Base-by-base conservation (phyloP, 192 early-diverging fungal species). In the Coemansia sp. region DNA sequence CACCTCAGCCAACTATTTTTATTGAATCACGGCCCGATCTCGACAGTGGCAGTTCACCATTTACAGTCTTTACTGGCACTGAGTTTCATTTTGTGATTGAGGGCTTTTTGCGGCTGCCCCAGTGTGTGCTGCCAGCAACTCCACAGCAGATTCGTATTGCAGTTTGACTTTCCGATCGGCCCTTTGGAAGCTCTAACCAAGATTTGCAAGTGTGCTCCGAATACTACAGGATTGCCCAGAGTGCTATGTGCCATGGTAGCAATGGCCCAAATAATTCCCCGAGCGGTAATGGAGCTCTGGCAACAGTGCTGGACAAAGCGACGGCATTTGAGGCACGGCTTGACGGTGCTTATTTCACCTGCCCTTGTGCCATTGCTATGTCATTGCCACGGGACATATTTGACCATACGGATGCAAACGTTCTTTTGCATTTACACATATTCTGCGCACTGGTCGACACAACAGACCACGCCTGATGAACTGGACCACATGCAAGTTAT, bases 51-150 rank as follows among this genome's bases (percentile, higher is more conserved):
- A 63, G 32, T 18, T 38, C 69, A 0, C 11, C 66, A 4, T 54
- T 69, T 12, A 53, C 68, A 8, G 73, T 75, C 35, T 57, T 60
- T 27, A 65, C 78, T 2, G 73, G 73, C 1, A 73, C 66, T 49
- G 69, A 81, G 66, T 69, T 81, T 18, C 69, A 81, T 11, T 60
- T 75, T 53, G 64, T 54, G 18, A 64, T 73, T 3, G 78, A 81
- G 32, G 78, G 78, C 18, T 81, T 81, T 64, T 4, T 81, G 24
- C 62, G 61, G 27, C 20, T 69, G 20, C 65, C 78, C 1, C 53
- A 26, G 19, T 32, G 19, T 52, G 39, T 35, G 22, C 39, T 69
- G 22, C 18, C 64, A 1, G 50, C 52, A 13, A 12, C 51, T 0
- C 41, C 49, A 7, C 38, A 13, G 14, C 63, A 60, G 48, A 51